phyloP scores from a whole-genome alignment of 2,329 filamentous ascomycete species.

The Nemania bipapillata region DNA sequence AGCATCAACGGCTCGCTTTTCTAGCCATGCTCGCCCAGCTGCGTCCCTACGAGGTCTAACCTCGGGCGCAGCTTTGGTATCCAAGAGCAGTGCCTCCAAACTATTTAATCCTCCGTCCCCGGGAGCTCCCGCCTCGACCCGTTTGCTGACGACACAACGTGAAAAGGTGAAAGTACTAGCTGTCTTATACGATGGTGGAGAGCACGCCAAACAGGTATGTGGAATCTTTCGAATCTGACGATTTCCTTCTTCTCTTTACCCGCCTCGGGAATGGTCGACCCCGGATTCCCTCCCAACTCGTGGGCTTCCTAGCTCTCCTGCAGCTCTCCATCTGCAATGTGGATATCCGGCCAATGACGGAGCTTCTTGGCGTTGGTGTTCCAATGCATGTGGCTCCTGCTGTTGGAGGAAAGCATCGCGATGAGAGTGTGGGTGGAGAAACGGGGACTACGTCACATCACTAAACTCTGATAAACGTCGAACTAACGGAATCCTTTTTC shows the following conservation, averaged over 20 bases:
- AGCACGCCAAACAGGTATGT: constrained; percentile 84
- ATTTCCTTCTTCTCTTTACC: constrained; percentile 7
- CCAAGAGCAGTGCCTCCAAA: constrained; percentile 50
- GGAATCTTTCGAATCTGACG: constrained; percentile 48
- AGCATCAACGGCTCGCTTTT: constrained; percentile 46
- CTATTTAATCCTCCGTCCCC: constrained; percentile 53
- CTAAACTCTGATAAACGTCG: constrained; percentile 24
- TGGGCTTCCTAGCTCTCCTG: constrained; percentile 10
- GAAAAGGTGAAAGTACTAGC: constrained; percentile 92
- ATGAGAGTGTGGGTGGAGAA: constrained; percentile 41
- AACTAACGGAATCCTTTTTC: constrained; percentile 42
- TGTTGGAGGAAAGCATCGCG: constrained; percentile 24
- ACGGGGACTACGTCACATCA: constrained; percentile 37
- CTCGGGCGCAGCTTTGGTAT: constrained; percentile 43
- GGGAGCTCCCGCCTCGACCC: constrained; percentile 65
- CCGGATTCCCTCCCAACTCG: constrained; percentile 1
- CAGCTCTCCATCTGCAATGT: constrained; percentile 21
- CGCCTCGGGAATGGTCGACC: constrained; percentile 5
- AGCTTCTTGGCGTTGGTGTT: constrained; percentile 13
- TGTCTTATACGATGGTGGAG: constrained; percentile 89
- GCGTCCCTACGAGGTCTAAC: constrained; percentile 44
- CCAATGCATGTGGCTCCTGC: constrained; percentile 32
- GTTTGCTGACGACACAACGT: constrained; percentile 65
- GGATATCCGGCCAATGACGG: constrained; percentile 31
- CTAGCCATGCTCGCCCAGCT: constrained; percentile 41